These are phyloP conservation scores for Aspergillus quadrilineatus DNA, from an alignment of 2,329 filamentous ascomycete genomes.

Conservation along the genomic window DNA sequence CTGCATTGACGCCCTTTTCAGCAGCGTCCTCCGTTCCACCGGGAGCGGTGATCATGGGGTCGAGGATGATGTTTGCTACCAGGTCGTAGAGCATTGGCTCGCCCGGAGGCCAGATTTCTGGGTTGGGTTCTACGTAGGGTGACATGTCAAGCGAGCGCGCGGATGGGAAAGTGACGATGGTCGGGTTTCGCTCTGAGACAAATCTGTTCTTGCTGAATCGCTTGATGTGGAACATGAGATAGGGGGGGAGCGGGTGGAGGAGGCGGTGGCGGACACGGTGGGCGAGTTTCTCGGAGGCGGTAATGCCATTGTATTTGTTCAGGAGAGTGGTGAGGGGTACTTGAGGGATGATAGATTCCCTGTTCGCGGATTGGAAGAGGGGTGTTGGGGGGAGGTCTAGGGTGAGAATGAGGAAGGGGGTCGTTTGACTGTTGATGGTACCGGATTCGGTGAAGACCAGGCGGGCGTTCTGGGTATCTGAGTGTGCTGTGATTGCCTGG, in stretches of 20 bases:
- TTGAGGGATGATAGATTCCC: constrained; percentile 89
- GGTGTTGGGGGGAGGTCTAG: constrained; percentile 89
- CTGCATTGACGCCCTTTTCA: constrained; percentile 40
- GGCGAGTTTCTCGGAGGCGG: constrained; percentile 82
- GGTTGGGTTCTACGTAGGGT: constrained; percentile 88
- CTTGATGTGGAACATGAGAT: constrained; percentile 91
- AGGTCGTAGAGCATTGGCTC: constrained; percentile 94
- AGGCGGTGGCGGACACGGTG: constrained; percentile 87
- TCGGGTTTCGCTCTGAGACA: constrained; percentile 91
- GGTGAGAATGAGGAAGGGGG: constrained; percentile 86
- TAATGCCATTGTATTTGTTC: constrained; percentile 87
- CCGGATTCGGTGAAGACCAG: constrained; percentile 90
- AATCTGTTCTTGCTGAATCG: constrained; percentile 97
- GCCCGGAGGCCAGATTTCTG: constrained; percentile 64
- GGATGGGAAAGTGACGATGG: constrained; percentile 94
- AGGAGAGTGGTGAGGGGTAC: constrained; percentile 75
- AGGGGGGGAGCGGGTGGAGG: constrained; percentile 86
- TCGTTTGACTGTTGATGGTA: constrained; percentile 71
- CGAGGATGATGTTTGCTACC: constrained; percentile 79
- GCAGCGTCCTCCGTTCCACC: constrained; percentile 52
- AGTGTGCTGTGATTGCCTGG: constrained; percentile 87
- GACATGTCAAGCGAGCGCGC: constrained; percentile 79
- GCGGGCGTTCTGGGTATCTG: constrained; percentile 75
- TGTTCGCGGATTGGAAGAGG: constrained; percentile 91
- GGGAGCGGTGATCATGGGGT: constrained; percentile 61